Evolutionary conservation across 768 basidiomycete genomes (phyloP).

Genomic region (Boletales sp.): DNA sequence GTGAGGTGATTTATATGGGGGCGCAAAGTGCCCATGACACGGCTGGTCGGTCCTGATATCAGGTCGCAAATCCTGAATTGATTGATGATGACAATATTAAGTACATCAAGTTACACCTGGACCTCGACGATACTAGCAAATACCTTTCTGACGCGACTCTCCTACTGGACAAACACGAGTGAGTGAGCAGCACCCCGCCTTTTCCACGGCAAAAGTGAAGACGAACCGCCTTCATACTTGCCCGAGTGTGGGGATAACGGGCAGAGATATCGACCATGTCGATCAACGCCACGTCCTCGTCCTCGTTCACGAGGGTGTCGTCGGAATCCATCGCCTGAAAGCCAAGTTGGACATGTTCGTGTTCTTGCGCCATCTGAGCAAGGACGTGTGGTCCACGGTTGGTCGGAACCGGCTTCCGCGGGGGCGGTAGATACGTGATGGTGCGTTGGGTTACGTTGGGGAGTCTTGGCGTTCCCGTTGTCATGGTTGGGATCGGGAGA

Average conservation of each 20-base stretch:
- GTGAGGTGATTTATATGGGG: not conserved
- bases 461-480: not conserved
- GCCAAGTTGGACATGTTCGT: not conserved
- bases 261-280: slow-evolving; percentile 18
- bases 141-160: slow-evolving; percentile 6
- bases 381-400: too few relatives aligned
- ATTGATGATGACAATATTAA: too few relatives aligned
- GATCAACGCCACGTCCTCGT: slow-evolving; percentile 7
- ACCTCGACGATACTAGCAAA: slow-evolving; percentile 16
- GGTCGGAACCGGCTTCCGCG: slow-evolving; percentile 17
- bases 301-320: slow-evolving; percentile 27
- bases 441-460: slow-evolving; percentile 10
- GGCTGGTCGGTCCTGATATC: too few relatives aligned
- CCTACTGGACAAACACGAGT: slow-evolving; percentile 6
- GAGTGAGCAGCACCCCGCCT: not conserved
- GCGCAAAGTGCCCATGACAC: not conserved
- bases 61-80: too few relatives aligned
- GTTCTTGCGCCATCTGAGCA: not conserved
- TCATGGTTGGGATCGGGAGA: slow-evolving; percentile 14
- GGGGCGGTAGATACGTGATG: slow-evolving; percentile 26
- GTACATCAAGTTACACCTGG: slow-evolving; percentile 2
- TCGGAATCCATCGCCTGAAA: slow-evolving; percentile 21
- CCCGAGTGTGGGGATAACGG: slow-evolving; percentile 17
- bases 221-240: slow-evolving; percentile 25
- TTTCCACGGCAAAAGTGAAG: not conserved